phyloP scores from a whole-genome alignment of 805 yeast species.

The Candida gorgasii region DNA sequence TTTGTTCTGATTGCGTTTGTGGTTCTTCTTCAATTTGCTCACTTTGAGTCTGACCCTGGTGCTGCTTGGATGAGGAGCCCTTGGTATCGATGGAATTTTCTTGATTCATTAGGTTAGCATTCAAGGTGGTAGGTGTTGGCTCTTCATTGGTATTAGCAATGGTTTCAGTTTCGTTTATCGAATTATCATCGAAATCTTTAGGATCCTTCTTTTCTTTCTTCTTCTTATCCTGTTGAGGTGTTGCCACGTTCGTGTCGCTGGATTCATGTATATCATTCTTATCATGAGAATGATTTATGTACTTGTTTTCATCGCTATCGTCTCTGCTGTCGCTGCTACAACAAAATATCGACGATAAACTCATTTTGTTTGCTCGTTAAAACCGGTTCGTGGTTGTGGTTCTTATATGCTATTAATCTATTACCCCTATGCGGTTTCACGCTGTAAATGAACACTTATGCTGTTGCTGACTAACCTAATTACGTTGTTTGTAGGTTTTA shows the following conservation, averaged over 20 bases:
- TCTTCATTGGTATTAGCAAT: slow-evolving; percentile 30
- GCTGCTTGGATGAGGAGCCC: slow-evolving; percentile 9
- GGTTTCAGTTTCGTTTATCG: slow-evolving; percentile 43
- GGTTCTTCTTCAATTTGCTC: too few relatives aligned
- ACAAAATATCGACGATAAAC: slow-evolving; percentile 29
- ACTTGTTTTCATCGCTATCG: slow-evolving; percentile 31
- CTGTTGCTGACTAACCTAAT: too few relatives aligned
- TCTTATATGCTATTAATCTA: too few relatives aligned
- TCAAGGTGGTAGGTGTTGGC: slow-evolving; percentile 10
- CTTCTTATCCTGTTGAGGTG: slow-evolving; percentile 1
- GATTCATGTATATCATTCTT: slow-evolving; percentile 7
- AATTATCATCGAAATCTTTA: slow-evolving; percentile 40
- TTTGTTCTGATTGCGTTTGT: neutral
- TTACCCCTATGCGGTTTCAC: too few relatives aligned
- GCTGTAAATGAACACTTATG: too few relatives aligned
- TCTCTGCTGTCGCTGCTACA: slow-evolving; percentile 38
- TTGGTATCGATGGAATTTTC: slow-evolving; percentile 9
- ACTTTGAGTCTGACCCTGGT: neutral
- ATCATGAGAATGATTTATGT: slow-evolving; percentile 13
- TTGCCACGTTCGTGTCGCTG: neutral
- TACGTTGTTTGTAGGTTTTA: too few relatives aligned
- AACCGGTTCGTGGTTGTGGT: too few relatives aligned
- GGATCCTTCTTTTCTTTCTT: slow-evolving; percentile 24
- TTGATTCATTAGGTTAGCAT: neutral
- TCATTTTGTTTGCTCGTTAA: slow-evolving; percentile 6